A percentile compares a stretch with the other conserved stretches of the same genome.
Evolutionary conservation across 805 yeast genomes (phyloP).

Genomic region (Schwanniomyces occidentalis): DNA sequence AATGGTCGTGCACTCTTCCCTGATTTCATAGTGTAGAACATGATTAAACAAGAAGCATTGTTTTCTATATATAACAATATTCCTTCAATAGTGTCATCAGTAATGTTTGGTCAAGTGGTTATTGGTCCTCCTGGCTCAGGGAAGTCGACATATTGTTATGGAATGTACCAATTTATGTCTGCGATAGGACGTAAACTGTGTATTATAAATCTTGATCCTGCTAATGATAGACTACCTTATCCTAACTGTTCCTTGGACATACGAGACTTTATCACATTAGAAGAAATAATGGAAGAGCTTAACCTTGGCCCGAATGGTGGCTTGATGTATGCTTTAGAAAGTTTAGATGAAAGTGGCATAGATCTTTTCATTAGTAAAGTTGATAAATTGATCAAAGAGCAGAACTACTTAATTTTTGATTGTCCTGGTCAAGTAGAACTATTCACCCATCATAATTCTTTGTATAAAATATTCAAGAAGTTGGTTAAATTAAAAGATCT

Average conservation of each 20-base stretch:
- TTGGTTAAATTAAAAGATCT: conserved; percentile 59
- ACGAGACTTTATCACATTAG: conserved; percentile 71
- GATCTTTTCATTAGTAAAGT: conserved; percentile 61
- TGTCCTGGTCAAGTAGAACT: conserved; percentile 97
- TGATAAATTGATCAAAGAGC: conserved; percentile 50
- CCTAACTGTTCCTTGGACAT: conserved; percentile 72
- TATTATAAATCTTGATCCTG: conserved; percentile 91
- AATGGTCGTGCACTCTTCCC: neutral
- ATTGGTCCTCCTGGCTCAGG: conserved; percentile 99
- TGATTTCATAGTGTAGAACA: neutral
- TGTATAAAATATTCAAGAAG: conserved; percentile 63
- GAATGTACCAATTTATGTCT: conserved; percentile 86
- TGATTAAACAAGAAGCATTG: conserved; percentile 1
- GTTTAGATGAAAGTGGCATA: conserved; percentile 40
- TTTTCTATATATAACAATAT: no score
- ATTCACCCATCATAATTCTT: conserved; percentile 83
- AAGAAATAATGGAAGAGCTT: conserved; percentile 83
- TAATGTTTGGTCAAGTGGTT: conserved; percentile 81
- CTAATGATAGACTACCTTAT: conserved; percentile 71
- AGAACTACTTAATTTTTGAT: conserved; percentile 73
- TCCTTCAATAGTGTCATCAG: no score
- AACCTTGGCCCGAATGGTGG: conserved; percentile 96
- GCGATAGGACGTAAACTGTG: conserved; percentile 91
- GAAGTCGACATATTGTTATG: conserved; percentile 91
- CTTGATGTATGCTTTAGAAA: conserved; percentile 56